These are phyloP conservation scores for Gremmenia infestans DNA, from an alignment of 2,329 filamentous ascomycete species.

Conservation along the genomic window DNA sequence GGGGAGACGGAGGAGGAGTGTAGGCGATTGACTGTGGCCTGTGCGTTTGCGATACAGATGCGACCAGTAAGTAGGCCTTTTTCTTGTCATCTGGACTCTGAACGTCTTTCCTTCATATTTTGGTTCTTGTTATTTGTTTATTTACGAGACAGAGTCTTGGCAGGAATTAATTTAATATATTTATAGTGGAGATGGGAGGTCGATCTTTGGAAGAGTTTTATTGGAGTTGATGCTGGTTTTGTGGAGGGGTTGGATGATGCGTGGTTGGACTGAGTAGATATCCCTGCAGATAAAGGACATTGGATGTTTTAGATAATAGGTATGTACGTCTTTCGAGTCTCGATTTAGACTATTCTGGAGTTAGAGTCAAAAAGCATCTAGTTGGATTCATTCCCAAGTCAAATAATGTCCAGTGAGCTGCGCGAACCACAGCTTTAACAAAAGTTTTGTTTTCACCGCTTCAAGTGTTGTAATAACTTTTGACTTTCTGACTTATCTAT, in stretches of 20 bases:
- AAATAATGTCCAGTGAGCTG: too few species aligned
- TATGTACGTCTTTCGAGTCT: background rate
- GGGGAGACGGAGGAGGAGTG: conserved; percentile 38
- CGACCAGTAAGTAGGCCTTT: conserved; percentile 28
- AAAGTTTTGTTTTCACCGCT: too few species aligned
- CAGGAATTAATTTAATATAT: background rate
- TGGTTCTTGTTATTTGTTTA: conserved; percentile 15
- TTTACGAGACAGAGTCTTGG: background rate
- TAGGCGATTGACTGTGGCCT: conserved; percentile 35
- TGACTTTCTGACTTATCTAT: too few species aligned
- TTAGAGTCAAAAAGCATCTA: too few species aligned
- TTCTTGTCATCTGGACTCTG: too few species aligned
- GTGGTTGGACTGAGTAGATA: conserved; percentile 7
- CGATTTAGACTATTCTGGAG: too few species aligned
- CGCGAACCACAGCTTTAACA: too few species aligned
- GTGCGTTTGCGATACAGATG: conserved; percentile 42
- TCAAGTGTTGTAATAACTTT: too few species aligned
- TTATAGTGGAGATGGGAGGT: conserved; percentile 39
- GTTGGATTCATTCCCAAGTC: too few species aligned
- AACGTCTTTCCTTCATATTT: too few species aligned
- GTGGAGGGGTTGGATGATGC: conserved; percentile 36
- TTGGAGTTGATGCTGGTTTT: conserved; percentile 42
- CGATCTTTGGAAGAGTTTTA: conserved; percentile 47
- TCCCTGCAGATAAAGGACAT: background rate
- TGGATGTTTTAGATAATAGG: background rate